phyloP scores from a whole-genome alignment of 805 yeast genomes.

The Lachancea sp. region DNA sequence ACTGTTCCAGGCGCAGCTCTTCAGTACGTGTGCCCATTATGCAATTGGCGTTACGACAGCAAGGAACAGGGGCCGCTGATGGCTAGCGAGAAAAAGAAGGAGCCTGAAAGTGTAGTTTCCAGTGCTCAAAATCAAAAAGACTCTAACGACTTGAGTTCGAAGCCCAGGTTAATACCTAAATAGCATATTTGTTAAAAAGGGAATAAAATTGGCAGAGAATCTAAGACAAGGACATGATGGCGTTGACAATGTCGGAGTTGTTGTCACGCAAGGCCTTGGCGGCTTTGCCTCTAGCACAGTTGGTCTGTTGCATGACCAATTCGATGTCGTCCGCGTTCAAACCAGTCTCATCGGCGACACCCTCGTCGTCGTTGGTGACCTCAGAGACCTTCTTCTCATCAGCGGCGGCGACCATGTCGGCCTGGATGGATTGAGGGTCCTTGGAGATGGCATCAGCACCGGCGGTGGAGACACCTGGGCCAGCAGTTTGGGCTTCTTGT shows the following conservation, averaged over 20 bases:
- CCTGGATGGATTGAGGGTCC: constrained; percentile 74
- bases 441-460: constrained; percentile 44
- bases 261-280: constrained; percentile 82
- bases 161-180: constrained; percentile 1
- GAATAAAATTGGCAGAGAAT: neutral
- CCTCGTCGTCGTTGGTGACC: constrained; percentile 42
- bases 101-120: neutral
- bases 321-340: constrained; percentile 75
- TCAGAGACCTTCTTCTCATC: constrained; percentile 36
- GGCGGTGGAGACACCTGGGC: constrained; percentile 39
- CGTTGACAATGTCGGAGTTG: constrained; percentile 91
- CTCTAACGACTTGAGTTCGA: neutral
- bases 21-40: constrained; percentile 25
- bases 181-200: neutral
- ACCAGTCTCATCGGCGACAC: constrained; percentile 79
- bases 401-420: constrained; percentile 62
- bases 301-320: constrained; percentile 86
- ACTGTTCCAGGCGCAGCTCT: constrained; percentile 18
- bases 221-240: constrained; percentile 73
- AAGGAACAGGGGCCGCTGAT: neutral
- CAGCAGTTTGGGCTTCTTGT: constrained; percentile 46
- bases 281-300: constrained; percentile 83
- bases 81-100: no score
- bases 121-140: constrained; percentile 2
- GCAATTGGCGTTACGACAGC: constrained; percentile 16